Base-by-base conservation (phyloP, 163 green algal genomes). In the Smithsoniella earleae region DNA sequence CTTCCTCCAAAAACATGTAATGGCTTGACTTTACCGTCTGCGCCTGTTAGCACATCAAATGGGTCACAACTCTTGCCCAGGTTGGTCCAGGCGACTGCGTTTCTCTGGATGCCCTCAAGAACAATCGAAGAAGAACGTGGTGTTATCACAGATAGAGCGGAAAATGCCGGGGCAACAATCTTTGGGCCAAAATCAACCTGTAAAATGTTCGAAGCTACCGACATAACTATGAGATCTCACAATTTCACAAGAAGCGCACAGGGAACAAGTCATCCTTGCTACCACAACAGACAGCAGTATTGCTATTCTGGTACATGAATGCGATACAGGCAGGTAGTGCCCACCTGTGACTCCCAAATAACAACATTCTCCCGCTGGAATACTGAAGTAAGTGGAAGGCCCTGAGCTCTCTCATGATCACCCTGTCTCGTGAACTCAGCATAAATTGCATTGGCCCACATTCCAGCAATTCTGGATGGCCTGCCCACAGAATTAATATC, bases 381-480 rank as follows among this genome's bases (percentile, higher is more conserved):
- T 4, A 69, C 31, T 22, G 58, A 33, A 20, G 58, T 69, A 4
- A 43, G n/a, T 38, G 58, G 8, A 5, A 69, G 58, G 18, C 25
- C 16, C 3, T 69, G 20, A n/a, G 10, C 16, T 4, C 31, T 6
- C 2, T 69, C 58, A 16, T 45, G 58, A 33, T 69, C 58, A n/a
- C n/a, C 58, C 25, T 69, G 58, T 13, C 58, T 30, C 30, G 43
- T 45, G 27, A 69, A 69, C 25, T 69, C 58, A 30, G 40, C 43
- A 33, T 69, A 69, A 33, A 69, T 69, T 40, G 58, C 58, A 38
- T 34, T 5, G 6, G 58, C 58, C 58, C 58, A 69, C 58, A 69
- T 69, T 37, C 58, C 58, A 20, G 58, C 58, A 3, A 69, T 31
- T n/a, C 22, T 31, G 8, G 58, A 33, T 5, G 58, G 58, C 25